These are phyloP conservation scores for Solanum habrochaites DNA, from an alignment of 257 asterid genomes.

Conservation along the genomic window DNA sequence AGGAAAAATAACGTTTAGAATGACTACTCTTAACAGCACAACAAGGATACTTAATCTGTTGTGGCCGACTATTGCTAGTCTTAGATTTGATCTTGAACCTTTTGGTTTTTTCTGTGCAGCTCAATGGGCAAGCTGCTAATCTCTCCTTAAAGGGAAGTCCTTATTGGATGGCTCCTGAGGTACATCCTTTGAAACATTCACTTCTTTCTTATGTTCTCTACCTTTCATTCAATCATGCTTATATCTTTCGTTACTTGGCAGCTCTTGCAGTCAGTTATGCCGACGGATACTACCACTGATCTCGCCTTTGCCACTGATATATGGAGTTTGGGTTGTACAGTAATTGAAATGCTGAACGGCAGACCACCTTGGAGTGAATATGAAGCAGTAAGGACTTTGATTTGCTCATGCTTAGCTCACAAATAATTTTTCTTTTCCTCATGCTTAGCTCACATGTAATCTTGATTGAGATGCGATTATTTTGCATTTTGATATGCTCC, in stretches of 20 bases:
- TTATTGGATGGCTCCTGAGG: slow-evolving; percentile 97
- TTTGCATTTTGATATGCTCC: background rate
- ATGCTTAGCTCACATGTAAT: background rate
- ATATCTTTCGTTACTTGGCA: slow-evolving; percentile 22
- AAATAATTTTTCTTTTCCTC: background rate
- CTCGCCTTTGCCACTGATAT: slow-evolving; percentile 71
- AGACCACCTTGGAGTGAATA: slow-evolving; percentile 95
- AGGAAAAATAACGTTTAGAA: background rate
- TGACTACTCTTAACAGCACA: background rate
- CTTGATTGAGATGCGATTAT: background rate
- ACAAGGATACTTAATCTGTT: background rate
- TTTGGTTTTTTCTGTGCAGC: slow-evolving; percentile 31
- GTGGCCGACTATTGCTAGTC: background rate
- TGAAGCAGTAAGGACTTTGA: slow-evolving; percentile 50
- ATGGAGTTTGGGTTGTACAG: slow-evolving; percentile 95
- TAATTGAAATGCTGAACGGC: slow-evolving; percentile 80
- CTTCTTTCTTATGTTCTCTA: background rate
- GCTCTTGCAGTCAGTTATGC: slow-evolving; percentile 55
- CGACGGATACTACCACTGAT: slow-evolving; percentile 39
- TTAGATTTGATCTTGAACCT: background rate
- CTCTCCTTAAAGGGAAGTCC: slow-evolving; percentile 94
- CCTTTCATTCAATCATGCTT: background rate
- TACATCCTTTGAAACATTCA: slow-evolving; percentile 8
- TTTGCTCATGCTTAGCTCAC: background rate
- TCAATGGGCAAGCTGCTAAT: slow-evolving; percentile 50